Evolutionary conservation across 148 eudicot genomes (phyloP).

Genomic region (Agrostemma githago): DNA sequence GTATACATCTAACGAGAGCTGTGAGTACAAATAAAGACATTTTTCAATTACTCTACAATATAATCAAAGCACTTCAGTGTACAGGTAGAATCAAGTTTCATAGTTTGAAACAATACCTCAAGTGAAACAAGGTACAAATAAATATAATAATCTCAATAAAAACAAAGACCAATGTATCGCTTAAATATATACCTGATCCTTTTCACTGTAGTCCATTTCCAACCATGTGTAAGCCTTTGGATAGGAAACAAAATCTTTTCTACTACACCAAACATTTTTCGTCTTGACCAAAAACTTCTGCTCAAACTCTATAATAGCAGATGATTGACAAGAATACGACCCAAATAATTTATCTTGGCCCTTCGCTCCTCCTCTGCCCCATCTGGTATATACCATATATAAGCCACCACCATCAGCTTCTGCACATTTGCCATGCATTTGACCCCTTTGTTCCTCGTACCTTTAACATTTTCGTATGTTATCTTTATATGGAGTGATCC

Average conservation of each 20-base stretch:
- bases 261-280: slow-evolving; percentile 60
- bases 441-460: background rate
- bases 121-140: background rate
- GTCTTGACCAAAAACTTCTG: slow-evolving; percentile 73
- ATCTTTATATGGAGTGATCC: background rate
- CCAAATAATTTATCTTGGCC: slow-evolving; percentile 89
- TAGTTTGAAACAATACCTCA: slow-evolving; percentile 5
- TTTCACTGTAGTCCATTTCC: slow-evolving; percentile 89
- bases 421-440: slow-evolving; percentile 25
- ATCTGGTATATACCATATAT: slow-evolving; percentile 80
- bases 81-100: background rate
- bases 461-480: background rate
- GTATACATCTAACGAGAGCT: background rate
- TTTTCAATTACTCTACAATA: background rate
- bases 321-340: slow-evolving; percentile 54
- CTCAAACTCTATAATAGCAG: slow-evolving; percentile 68
- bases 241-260: slow-evolving; percentile 56
- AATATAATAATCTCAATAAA: background rate
- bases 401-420: slow-evolving; percentile 76
- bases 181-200: slow-evolving; percentile 35
- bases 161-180: background rate
- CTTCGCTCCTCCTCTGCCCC: slow-evolving; percentile 97
- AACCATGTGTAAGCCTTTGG: no score
- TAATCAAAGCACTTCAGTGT: background rate
- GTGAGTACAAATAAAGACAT: background rate